A percentile compares a stretch with the other conserved stretches of the same genome.
phyloP scores from a whole-genome alignment of 179 eudicot species.

The Actinidia polygama region DNA sequence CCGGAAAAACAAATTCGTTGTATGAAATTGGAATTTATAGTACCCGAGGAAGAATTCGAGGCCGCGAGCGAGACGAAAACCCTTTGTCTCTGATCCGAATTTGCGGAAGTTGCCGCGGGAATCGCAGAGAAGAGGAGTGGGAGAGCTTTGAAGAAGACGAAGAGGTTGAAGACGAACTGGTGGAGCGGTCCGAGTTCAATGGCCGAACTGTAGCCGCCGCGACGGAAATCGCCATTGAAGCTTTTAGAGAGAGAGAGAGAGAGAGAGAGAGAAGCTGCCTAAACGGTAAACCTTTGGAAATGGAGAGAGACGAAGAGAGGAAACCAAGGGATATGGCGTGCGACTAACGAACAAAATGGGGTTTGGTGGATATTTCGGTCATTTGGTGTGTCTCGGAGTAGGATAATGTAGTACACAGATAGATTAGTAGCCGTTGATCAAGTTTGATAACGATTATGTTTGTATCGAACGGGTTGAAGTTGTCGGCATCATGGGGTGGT shows the following conservation, averaged over 20 bases:
- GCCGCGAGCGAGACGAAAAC: slow-evolving; percentile 24
- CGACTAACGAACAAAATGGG: not conserved
- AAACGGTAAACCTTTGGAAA: not conserved
- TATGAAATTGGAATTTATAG: not conserved
- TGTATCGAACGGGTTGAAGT: too few relatives aligned
- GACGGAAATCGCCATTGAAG: slow-evolving; percentile 17
- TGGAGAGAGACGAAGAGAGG: not conserved
- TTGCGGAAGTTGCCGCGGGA: slow-evolving; percentile 35
- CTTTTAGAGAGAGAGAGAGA: not conserved
- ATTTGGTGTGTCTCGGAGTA: not conserved
- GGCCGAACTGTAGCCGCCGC: slow-evolving; percentile 24
- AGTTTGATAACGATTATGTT: not conserved
- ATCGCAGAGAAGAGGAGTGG: slow-evolving; percentile 45
- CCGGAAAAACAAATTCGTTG: not conserved
- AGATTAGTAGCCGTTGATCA: not conserved
- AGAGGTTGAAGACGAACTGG: slow-evolving; percentile 19
- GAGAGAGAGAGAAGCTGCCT: not conserved
- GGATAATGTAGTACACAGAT: not conserved
- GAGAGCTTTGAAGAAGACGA: slow-evolving; percentile 30
- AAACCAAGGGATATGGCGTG: not conserved
- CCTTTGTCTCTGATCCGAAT: slow-evolving; percentile 16
- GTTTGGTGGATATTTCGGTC: not conserved
- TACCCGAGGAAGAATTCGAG: slow-evolving; percentile 43
- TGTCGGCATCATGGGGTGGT: too few relatives aligned
- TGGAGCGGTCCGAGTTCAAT: slow-evolving; percentile 5